Conservation (phyloP, 2,329 filamentous ascomycete genomes). For the Leptographium procerum region DNA sequence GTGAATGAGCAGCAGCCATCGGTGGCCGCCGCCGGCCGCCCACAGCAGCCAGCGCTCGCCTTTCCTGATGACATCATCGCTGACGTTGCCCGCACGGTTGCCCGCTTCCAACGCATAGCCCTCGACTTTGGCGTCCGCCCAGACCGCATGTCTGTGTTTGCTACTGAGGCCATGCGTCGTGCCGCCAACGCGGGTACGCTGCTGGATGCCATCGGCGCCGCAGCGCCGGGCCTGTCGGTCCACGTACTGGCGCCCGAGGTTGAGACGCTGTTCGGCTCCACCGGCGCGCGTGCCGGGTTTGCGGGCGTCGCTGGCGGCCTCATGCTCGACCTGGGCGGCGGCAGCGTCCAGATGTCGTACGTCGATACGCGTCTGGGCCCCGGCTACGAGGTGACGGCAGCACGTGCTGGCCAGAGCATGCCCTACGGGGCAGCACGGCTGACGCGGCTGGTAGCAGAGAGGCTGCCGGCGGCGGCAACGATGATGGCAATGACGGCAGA, state of each 20-base stretch:
- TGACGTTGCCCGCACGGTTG: constrained; percentile 54
- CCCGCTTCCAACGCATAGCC: constrained; percentile 62
- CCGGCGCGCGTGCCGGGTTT: constrained; percentile 71
- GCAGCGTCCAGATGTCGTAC: constrained; percentile 55
- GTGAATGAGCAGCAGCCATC: constrained; percentile 11
- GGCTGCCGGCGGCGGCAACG: neutral
- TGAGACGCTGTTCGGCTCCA: constrained; percentile 71
- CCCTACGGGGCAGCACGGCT: constrained; percentile 51
- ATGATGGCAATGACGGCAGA: too few species aligned
- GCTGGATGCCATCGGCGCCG: constrained; percentile 48
- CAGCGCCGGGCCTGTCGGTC: constrained; percentile 55
- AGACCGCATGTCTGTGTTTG: constrained; percentile 60
- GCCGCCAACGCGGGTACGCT: constrained; percentile 64
- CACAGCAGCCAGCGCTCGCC: constrained; percentile 12
- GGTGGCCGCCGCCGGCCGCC: neutral
- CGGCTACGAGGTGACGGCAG: constrained; percentile 41
- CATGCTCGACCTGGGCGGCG: constrained; percentile 78
- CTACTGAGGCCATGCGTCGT: constrained; percentile 79
- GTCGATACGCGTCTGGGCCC: constrained; percentile 33
- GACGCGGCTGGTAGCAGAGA: constrained; percentile 30
- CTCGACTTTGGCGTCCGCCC: constrained; percentile 52
- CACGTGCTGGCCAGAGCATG: constrained; percentile 42
- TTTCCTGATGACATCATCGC: constrained; percentile 48
- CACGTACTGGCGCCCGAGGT: constrained; percentile 65
- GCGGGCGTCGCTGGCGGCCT: constrained; percentile 53